These are phyloP conservation scores for Blastobotrys aristatus DNA, from an alignment of 1,139 yeast species.

Conservation along the genomic window DNA sequence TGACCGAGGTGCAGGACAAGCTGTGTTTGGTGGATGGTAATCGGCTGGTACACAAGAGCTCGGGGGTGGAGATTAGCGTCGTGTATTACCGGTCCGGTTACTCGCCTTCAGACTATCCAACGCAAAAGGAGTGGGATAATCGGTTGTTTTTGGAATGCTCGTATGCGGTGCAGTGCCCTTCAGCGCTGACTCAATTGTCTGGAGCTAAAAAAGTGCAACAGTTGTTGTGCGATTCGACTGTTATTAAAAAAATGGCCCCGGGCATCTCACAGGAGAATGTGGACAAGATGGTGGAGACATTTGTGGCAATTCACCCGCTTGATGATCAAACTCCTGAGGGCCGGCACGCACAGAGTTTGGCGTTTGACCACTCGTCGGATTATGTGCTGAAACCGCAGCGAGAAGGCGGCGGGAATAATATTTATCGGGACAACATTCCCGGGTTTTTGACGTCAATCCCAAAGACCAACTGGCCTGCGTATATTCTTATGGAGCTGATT, in stretches of 20 bases:
- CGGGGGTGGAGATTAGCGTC: slow-evolving; percentile 72
- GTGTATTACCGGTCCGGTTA: slow-evolving; percentile 91
- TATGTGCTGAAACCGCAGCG: slow-evolving; percentile 94
- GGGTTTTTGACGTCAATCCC: slow-evolving; percentile 54
- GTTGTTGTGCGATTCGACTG: slow-evolving; percentile 54
- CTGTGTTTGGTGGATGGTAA: slow-evolving; percentile 33
- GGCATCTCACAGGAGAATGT: slow-evolving; percentile 36
- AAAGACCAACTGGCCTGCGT: slow-evolving; percentile 81
- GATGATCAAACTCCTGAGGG: slow-evolving; percentile 64
- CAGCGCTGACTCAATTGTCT: slow-evolving; percentile 78
- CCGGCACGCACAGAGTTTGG: slow-evolving; percentile 56
- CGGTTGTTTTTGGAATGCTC: slow-evolving; percentile 68
- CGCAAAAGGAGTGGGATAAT: slow-evolving; percentile 66
- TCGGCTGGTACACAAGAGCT: slow-evolving; percentile 44
- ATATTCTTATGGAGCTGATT: slow-evolving; percentile 89
- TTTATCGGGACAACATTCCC: slow-evolving; percentile 82
- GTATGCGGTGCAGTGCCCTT: slow-evolving; percentile 85
- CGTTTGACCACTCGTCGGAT: slow-evolving; percentile 58
- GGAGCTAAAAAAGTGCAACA: slow-evolving; percentile 95
- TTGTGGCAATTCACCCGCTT: slow-evolving; percentile 81
- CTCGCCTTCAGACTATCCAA: slow-evolving; percentile 66
- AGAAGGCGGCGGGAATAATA: slow-evolving; percentile 93
- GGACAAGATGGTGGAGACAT: slow-evolving; percentile 49
- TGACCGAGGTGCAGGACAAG: slow-evolving; percentile 50
- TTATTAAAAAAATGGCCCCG: slow-evolving; percentile 47